These are phyloP conservation scores for Plantago major DNA, from an alignment of 257 asterid species.

Conservation along the genomic window DNA sequence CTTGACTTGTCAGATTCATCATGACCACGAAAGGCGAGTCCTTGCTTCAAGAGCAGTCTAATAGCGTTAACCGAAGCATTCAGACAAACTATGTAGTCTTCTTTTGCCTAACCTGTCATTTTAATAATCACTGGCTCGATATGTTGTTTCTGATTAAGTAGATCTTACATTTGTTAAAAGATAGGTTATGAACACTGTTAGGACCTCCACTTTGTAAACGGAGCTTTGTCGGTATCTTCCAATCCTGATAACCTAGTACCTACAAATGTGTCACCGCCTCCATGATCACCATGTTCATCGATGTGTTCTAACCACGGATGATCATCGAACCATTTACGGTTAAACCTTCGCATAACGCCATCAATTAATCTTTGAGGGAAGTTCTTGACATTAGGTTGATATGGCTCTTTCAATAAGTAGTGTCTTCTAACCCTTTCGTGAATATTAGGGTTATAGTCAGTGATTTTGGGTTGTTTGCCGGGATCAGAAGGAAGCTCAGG, in stretches of 20 bases:
- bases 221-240: neutral
- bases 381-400: neutral
- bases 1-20: neutral
- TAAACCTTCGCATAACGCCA: neutral
- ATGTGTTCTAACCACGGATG: neutral
- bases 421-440: neutral
- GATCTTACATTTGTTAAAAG: neutral
- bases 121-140: neutral
- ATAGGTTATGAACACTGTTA: neutral
- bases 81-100: neutral
- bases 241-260: neutral
- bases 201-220: neutral
- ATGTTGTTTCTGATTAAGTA: neutral
- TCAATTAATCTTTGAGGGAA: neutral
- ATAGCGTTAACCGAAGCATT: neutral
- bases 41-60: neutral
- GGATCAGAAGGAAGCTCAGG: neutral
- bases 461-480: neutral
- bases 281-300: neutral
- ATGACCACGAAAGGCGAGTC: neutral
- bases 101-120: neutral
- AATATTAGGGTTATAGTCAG: neutral
- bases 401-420: neutral
- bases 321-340: neutral
- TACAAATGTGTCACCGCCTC: neutral